Evolutionary conservation across 139 green algal species (phyloP).

Genomic region (Pseudopediastrum boryanum): DNA sequence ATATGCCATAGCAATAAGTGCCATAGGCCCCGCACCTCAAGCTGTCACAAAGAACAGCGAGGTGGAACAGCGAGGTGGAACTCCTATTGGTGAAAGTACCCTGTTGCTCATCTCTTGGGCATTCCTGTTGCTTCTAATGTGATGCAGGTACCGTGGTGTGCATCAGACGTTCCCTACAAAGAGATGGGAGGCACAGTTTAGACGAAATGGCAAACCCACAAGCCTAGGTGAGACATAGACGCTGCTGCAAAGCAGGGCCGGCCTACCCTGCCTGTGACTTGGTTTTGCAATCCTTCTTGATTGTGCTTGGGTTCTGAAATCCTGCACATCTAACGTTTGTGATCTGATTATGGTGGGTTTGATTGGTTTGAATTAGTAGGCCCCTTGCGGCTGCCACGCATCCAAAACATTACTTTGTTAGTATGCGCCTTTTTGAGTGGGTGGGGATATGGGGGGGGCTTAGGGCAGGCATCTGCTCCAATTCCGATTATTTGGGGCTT

Average conservation of each 20-base stretch:
- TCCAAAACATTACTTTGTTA: too few species aligned
- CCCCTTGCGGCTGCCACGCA: not conserved
- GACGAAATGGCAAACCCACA: slow-evolving; percentile 85
- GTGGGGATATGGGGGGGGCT: too few species aligned
- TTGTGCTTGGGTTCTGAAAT: not conserved
- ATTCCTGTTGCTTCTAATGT: not conserved
- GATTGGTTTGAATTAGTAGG: not conserved
- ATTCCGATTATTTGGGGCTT: too few species aligned
- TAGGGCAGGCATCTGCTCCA: too few species aligned
- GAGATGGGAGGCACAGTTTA: slow-evolving; percentile 92
- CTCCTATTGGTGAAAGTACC: not conserved
- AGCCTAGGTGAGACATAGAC: slow-evolving; percentile 37
- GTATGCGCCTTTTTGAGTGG: too few species aligned
- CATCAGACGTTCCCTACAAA: slow-evolving; percentile 92
- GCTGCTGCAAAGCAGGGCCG: not conserved
- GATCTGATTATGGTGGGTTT: not conserved
- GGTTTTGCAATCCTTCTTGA: not conserved
- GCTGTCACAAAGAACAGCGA: not conserved
- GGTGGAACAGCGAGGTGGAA: too few species aligned
- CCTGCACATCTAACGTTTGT: not conserved
- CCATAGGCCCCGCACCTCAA: not conserved
- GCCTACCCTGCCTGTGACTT: too few species aligned
- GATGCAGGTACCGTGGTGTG: slow-evolving; percentile 81
- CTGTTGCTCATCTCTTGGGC: not conserved
- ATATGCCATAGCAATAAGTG: too few species aligned